Evolutionary conservation across 1,284 basidiomycete species (phyloP), one percentile per base, ranked within the genome.

Genomic region (Ceratobasidium sp.): DNA sequence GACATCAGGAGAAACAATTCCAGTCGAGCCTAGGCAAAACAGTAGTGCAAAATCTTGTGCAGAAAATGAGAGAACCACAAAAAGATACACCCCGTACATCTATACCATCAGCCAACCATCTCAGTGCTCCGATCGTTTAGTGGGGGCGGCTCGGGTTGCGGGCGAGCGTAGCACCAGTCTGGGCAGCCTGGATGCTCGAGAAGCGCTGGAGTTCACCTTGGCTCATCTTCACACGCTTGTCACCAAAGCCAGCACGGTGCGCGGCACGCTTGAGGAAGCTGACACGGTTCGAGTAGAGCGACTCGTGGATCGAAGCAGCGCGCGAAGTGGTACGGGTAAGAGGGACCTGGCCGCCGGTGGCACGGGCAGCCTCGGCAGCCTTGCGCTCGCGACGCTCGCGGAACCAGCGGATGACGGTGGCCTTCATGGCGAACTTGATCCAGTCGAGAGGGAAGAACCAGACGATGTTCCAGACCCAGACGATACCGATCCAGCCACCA

Each of bases 361-460:
- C 77, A 38, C 80, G 78, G 71, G 80, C 80, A 49, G 79, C 80
- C 68, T 84, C 80, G 45, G 75, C 72, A 75, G 69, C 52, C 77
- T 81, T 77, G 70, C 75, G 79, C 75, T 85, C 83, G 78, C 88
- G 87, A 71, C 92, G 90, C 67, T 84, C 79, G 72, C 91, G 91
- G 77, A 96, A 86, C 73, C 75, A 84, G 82, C 90, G 91, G 85
- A 98, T 96, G 79, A 94, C 81, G 52, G 93, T 94, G 27, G 88
- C 90, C 84, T 96, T 94, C 91, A 97, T 95, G 67, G 84, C 89
- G 79, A 97, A 97, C 86, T 98, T 98, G 87, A 98, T 90, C 78
- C 88, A 86, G 81, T 98, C 96, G 70, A 98, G 88, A 72, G 96
- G 94, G 74, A 92, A 79, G 87, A 95, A 97, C 94, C 94, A 96